phyloP scores from a whole-genome alignment of 2,329 filamentous ascomycete species.

The Diaporthe aspalathi region DNA sequence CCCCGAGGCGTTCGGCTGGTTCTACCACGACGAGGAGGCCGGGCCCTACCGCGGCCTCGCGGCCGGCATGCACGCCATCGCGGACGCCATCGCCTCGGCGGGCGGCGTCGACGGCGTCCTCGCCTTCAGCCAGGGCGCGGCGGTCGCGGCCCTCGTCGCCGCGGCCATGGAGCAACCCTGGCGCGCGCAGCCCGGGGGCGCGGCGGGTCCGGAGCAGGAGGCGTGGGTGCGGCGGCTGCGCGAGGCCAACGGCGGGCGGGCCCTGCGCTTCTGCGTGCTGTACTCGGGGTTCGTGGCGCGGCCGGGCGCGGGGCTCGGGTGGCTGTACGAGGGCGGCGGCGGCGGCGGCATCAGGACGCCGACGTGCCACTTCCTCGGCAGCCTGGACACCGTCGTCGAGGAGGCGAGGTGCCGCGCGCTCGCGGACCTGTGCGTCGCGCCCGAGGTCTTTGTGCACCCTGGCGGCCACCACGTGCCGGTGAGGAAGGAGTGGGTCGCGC shows the following conservation, averaged over 20 bases:
- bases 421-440: slow-evolving; percentile 58
- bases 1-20: slow-evolving; percentile 34
- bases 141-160: slow-evolving; percentile 77
- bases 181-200: slow-evolving; percentile 39
- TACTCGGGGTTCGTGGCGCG: slow-evolving; percentile 83
- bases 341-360: slow-evolving; percentile 72
- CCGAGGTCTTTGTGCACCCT: slow-evolving; percentile 75
- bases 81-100: slow-evolving; percentile 62
- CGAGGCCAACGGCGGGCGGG: slow-evolving; percentile 58
- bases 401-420: slow-evolving; percentile 62
- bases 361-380: slow-evolving; percentile 72
- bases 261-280: slow-evolving; percentile 76
- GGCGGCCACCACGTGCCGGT: slow-evolving; percentile 92
- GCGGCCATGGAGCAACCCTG: slow-evolving; percentile 74
- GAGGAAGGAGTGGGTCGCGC: slow-evolving; percentile 84
- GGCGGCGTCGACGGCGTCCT: slow-evolving; percentile 81
- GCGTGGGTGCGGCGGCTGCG: slow-evolving; percentile 63
- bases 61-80: slow-evolving; percentile 62
- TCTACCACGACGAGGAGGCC: slow-evolving; percentile 34
- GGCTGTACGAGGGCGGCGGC: slow-evolving; percentile 73
- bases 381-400: slow-evolving; percentile 71
- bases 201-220: slow-evolving; percentile 1
- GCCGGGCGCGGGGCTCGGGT: slow-evolving; percentile 63
- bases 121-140: slow-evolving; percentile 86
- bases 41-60: slow-evolving; percentile 67